Evolutionary conservation across 371 early-diverging fungal genomes (phyloP), one percentile per base, ranked within the genome.

Genomic region (Lichtheimia ornata): DNA sequence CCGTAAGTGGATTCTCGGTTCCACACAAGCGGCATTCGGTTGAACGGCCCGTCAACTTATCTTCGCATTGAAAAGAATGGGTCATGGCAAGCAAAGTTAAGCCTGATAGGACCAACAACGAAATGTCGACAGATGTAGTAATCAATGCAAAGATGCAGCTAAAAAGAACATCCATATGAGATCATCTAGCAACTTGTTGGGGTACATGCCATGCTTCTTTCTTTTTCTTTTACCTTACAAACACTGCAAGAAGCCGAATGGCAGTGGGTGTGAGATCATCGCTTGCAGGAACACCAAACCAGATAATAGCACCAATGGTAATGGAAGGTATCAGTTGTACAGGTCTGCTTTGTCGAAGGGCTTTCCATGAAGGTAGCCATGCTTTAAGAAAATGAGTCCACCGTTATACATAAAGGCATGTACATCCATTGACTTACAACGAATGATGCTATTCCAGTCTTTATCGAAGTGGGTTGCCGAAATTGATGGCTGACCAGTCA

Each of bases 121-220:
- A 85, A 59, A 84, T 82, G 55, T 82, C 76, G 57, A 85, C 76
- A 53, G 76, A 69, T 15, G 86, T 82, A 0, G 84, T 81, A 25
- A 89, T 72, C 28, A 89, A 59, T 4, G 87, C 86, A 70, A 82
- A 67, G 51, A 89, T 83, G 51, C 84, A 83, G 22, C 85, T 84
- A 41, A 55, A 47, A 47, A 20, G 7, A 14, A 17, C 4, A 22
- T 17, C 17, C 1, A 22, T 24, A 12, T 35, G 40, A 35, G 35
- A 35, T 35, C 35, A 35, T 35, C 35, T 35, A 35, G 2, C 5
- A 35, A n/a, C 50, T 1, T 17, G 25, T 14, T 14, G 13, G 1
- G n/a, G 25, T 14, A 20, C n/a, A 49, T 24, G 1, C 42, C 24
- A 14, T 44, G 41, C 12, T 13, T 55, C 14, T 15, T 30, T 20